These are phyloP conservation scores for Anthracocystis walkeri DNA, from an alignment of 1,284 basidiomycete species.

Conservation along the genomic window DNA sequence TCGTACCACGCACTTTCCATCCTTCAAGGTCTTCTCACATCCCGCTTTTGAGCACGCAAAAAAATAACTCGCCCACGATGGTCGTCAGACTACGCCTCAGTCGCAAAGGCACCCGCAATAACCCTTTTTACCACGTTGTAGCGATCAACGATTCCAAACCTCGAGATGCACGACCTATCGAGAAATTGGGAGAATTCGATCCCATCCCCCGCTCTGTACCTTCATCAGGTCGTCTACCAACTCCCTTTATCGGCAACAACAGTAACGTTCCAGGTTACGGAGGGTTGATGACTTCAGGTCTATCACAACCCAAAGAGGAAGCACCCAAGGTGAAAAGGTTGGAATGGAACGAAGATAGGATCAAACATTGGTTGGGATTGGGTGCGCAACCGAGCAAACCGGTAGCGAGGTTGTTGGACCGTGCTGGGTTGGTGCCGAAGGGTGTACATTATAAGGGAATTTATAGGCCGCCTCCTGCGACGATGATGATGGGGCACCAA, in stretches of 20 bases:
- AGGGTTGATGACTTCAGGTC: conserved; percentile 54
- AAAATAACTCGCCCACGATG: conserved; percentile 74
- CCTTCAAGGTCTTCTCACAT: not conserved
- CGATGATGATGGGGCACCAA: not conserved
- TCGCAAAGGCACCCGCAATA: conserved; percentile 82
- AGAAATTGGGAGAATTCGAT: conserved; percentile 88
- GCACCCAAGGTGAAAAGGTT: conserved; percentile 76
- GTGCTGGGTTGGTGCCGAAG: conserved; percentile 69
- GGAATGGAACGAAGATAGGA: conserved; percentile 89
- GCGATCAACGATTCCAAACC: conserved; percentile 81
- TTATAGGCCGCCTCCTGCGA: conserved; percentile 38
- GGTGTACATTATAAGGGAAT: conserved; percentile 62
- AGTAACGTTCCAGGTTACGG: conserved; percentile 42
- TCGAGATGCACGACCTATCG: conserved; percentile 88
- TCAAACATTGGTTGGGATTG: conserved; percentile 86
- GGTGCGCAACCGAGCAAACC: conserved; percentile 86
- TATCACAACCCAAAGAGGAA: conserved; percentile 4
- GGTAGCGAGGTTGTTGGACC: conserved; percentile 81
- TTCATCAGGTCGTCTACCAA: conserved; percentile 12
- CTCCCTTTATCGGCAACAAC: conserved; percentile 19
- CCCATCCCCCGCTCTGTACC: conserved; percentile 72
- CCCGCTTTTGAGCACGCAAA: no score
- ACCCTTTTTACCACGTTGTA: conserved; percentile 87
- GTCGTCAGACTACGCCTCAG: conserved; percentile 86
- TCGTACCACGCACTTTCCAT: no score